A percentile compares a stretch with the other conserved stretches of the same genome.
phyloP scores from a whole-genome alignment of 1,284 basidiomycete species.

The Boletellus dicymbophilus region DNA sequence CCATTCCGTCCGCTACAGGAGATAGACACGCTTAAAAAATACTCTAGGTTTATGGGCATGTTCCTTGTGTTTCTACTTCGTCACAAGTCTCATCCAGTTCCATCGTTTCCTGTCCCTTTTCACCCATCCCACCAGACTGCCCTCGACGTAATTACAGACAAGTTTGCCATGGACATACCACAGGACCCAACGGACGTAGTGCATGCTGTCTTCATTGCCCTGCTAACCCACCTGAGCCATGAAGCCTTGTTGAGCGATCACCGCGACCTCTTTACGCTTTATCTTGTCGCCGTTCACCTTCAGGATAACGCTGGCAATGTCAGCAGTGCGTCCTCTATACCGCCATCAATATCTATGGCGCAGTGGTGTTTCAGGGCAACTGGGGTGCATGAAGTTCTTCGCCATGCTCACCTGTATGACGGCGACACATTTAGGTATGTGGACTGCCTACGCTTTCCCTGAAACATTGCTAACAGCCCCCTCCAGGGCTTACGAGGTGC shows the following conservation, averaged over 20 bases:
- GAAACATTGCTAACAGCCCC: no score
- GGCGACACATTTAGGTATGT: background rate
- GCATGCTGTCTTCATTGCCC: background rate
- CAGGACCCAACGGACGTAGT: background rate
- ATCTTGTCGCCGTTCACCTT: constrained; percentile 3
- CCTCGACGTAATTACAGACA: background rate
- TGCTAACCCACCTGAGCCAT: background rate
- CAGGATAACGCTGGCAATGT: background rate
- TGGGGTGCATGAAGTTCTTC: background rate
- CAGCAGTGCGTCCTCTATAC: background rate
- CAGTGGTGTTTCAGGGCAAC: background rate
- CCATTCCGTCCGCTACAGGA: constrained; percentile 2
- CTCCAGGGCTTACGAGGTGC: background rate
- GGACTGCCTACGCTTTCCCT: no score
- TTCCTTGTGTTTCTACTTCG: constrained; percentile 7
- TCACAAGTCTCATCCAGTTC: background rate
- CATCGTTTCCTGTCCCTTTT: background rate
- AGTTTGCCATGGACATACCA: background rate
- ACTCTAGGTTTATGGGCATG: background rate
- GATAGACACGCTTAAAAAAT: background rate
- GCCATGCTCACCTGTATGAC: background rate
- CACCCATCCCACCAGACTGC: background rate
- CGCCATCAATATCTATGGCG: background rate
- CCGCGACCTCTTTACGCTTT: constrained; percentile 1
- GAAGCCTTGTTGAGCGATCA: background rate